Evolutionary conservation across 164 flowering plant species (phyloP).

Genomic region (Echeveria elegans): DNA sequence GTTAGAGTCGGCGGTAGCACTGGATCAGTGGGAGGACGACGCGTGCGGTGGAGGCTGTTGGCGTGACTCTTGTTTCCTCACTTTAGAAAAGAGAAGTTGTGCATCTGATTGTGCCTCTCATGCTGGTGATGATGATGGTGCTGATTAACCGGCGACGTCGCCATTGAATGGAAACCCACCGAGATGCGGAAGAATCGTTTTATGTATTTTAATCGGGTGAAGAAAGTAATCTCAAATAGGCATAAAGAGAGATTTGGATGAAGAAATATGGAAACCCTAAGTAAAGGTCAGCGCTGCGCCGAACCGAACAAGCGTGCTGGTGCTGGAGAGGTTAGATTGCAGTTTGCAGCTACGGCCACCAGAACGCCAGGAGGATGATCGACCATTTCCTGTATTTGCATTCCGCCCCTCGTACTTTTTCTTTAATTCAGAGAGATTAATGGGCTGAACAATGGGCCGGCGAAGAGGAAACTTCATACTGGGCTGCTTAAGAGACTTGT

Average conservation of each 20-base stretch:
- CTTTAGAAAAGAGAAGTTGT: conserved; percentile 39
- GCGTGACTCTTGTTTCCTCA: conserved; percentile 34
- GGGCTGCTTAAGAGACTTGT: too few species aligned
- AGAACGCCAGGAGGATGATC: neutral
- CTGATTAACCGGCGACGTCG: conserved; percentile 3
- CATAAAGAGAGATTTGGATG: neutral
- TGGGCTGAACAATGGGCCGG: too few species aligned
- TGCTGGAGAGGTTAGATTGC: neutral
- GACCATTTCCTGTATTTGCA: neutral
- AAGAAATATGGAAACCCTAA: neutral
- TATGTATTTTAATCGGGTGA: neutral
- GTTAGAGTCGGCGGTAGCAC: too few species aligned
- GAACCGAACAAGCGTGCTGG: too few species aligned
- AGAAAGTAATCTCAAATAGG: neutral
- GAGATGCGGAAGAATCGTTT: neutral
- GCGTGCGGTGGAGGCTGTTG: conserved; percentile 16
- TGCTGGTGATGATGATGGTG: conserved; percentile 21
- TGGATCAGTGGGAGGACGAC: conserved; percentile 11
- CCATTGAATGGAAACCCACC: neutral
- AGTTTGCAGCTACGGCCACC: neutral
- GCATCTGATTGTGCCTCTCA: conserved; percentile 22
- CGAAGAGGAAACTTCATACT: too few species aligned
- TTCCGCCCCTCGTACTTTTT: neutral
- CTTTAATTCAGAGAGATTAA: too few species aligned
- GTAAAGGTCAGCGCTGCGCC: neutral